Conservation (phyloP, 768 basidiomycete species). For the Boletus insuetus region DNA sequence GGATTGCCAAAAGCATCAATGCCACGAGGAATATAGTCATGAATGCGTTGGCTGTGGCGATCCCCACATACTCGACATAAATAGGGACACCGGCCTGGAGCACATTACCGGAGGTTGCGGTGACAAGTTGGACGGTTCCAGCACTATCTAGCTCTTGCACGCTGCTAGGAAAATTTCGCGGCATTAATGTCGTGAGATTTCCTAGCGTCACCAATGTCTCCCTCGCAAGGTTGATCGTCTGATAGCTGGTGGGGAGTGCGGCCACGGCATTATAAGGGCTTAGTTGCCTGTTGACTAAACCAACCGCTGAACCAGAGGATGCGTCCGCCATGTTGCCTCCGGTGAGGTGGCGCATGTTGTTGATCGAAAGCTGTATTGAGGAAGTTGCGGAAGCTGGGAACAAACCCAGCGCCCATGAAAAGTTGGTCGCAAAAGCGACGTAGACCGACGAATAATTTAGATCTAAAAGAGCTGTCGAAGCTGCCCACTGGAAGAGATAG, state of each 20-base stretch:
- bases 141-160: constrained; percentile 25
- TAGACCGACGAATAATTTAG: constrained; percentile 89
- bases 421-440: constrained; percentile 79
- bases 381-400: constrained; percentile 53
- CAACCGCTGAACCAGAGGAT: constrained; percentile 57
- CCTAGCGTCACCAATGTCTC: constrained; percentile 13
- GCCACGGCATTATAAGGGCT: constrained; percentile 67
- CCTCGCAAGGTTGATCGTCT: background rate
- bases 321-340: constrained; percentile 72
- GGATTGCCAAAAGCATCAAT: constrained; percentile 66
- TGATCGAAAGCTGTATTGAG: constrained; percentile 72
- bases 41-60: constrained; percentile 86
- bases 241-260: background rate
- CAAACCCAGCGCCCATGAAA: constrained; percentile 84
- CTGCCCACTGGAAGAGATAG: constrained; percentile 82
- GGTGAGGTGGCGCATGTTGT: constrained; percentile 77
- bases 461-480: constrained; percentile 71
- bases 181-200: constrained; percentile 4
- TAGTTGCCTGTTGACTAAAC: constrained; percentile 74
- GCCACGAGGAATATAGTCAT: constrained; percentile 80
- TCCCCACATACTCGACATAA: constrained; percentile 71
- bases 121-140: constrained; percentile 60
- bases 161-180: constrained; percentile 12
- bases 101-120: constrained; percentile 57
- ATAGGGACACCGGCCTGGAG: constrained; percentile 81